Evolutionary conservation across 805 yeast species (phyloP), one percentile per base, ranked within the genome.

Genomic region (Priceomyces fermenticarens): DNA sequence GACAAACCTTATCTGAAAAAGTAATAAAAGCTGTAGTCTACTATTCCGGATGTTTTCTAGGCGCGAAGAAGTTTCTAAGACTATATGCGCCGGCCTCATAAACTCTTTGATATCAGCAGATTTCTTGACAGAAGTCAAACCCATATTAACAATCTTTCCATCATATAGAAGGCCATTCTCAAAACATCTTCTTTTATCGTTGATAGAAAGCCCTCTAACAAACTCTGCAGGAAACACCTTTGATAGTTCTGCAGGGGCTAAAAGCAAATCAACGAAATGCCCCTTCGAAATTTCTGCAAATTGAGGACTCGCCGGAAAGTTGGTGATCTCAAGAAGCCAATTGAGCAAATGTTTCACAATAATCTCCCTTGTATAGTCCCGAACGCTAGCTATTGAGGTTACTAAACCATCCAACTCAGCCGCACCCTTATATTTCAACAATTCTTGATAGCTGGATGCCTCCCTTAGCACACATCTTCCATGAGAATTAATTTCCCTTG

Each of bases 1-100:
- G 63, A 80, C 69, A 27, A 74, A 73, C 47, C 93, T 67, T 30
- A 77, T 68, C 45, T 85, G 86, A 43, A 83, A 75, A 43, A 69
- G 72, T 29, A 83, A 59, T 15, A 85, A 51, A 49, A 66, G 70
- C 54, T 84, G 89, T 10, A 85, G 53, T 49, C 87, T 69, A 11
- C 86, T 70, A 23, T 55, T 46, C n/a, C 45, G 43, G 12, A 56
- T 16, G 6, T 61, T 60, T 11, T 48, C 38, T 25, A 58, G 53
- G 27, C 47, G 46, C 23, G 36, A 30, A 10, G 38, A 35, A 6
- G 49, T 43, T 8, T 48, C 46, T 12, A 55, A 41, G 2, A 54
- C 41, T 5, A 40, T 40, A 25, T 42, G 45, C 5, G 38, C 40
- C 7, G 60, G 49, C 26, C 43, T 46, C 10, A 36, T 36, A 16